Evolutionary conservation across 176 grass and related monocot species (phyloP).

Genomic region (Aegilops bicornis): DNA sequence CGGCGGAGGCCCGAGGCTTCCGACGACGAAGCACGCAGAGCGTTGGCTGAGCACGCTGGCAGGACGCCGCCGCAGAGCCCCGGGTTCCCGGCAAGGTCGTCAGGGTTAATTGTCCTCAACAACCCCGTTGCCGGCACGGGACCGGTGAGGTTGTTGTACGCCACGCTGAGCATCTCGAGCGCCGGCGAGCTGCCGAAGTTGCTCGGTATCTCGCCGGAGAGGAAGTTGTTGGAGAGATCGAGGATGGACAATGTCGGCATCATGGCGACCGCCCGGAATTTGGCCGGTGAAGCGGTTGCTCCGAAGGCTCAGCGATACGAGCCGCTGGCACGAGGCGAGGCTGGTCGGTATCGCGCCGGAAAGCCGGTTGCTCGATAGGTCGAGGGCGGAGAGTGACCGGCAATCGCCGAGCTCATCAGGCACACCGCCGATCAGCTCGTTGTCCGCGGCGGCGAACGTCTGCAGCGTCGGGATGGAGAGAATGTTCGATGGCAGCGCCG

Average conservation of each 20-base stretch:
- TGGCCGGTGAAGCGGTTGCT: slow-evolving; percentile 68
- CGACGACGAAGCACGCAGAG: slow-evolving; percentile 27
- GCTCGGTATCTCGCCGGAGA: slow-evolving; percentile 72
- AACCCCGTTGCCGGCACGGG: slow-evolving; percentile 69
- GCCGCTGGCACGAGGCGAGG: slow-evolving; percentile 74
- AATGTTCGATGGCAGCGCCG: slow-evolving; percentile 69
- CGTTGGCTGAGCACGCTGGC: slow-evolving; percentile 38
- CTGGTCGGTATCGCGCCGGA: slow-evolving; percentile 64
- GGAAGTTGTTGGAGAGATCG: slow-evolving; percentile 87
- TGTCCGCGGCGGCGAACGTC: slow-evolving; percentile 79
- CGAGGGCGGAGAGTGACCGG: slow-evolving; percentile 67
- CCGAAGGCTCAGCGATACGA: slow-evolving; percentile 75
- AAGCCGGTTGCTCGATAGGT: slow-evolving; percentile 80
- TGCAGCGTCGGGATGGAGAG: slow-evolving; percentile 72
- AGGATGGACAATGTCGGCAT: slow-evolving; percentile 88
- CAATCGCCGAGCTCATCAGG: slow-evolving; percentile 70
- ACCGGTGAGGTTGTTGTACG: slow-evolving; percentile 90
- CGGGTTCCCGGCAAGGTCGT: slow-evolving; percentile 80
- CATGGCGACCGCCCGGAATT: slow-evolving; percentile 69
- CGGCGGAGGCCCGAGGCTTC: slow-evolving; percentile 19
- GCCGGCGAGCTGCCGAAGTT: slow-evolving; percentile 90
- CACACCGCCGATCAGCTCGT: slow-evolving; percentile 71
- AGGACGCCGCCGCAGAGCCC: slow-evolving; percentile 78
- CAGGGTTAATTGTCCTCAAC: slow-evolving; percentile 77
- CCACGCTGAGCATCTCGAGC: slow-evolving; percentile 87